Base-by-base conservation (phyloP, 495 filamentous ascomycete genomes). In the Recurvomyces mirabilis region DNA sequence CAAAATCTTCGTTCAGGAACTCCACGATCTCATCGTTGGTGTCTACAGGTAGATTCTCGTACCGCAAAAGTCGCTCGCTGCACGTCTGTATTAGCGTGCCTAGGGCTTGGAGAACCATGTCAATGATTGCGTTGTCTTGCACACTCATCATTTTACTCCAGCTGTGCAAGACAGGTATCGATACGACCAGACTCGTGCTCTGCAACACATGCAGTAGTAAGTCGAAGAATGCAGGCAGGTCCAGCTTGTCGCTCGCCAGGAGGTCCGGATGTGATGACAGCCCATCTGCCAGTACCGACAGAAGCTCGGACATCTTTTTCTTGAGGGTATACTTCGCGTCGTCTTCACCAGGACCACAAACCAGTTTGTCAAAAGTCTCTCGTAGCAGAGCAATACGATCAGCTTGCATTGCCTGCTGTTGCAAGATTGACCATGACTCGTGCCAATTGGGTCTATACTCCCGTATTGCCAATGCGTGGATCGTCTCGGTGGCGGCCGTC, bases 241-340 rank as follows among this genome's bases (percentile, higher is more conserved):
- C 80, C 50, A 76, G 66, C 17, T 71, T 69, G 54, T 63, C 69
- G 20, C 72, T 77, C 37, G 75, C 64, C 25, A 76, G 60, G 20
- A 73, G 69, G 10, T 35, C 29, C 28, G 77, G 78, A 43, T 82
- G 80, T 49, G 84, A 78, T 57, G 88, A 84, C 41, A 95, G 67
- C 54, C 82, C 89, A 37, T 79, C 80, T 13, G 81, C 87, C 36
- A 95, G 67, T 56, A 81, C 84, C 34, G 87, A 84, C 17, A 94
- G 70, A 68, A 93, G 77, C 77, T 96, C 91, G 4, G 89, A 87
- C 28, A 96, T 75, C 65, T 88, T 94, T 66, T 95, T 95, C 17
- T 81, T 77, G 51, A 96, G 77, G 25, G 83, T 73, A 58, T 98
- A 96, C 59, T 86, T 89, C 47, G 85, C 81, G 43, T 95, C 87